A percentile compares a stretch with the other conserved stretches of the same genome.
These are phyloP conservation scores for Yamadazyma olivae DNA, from an alignment of 805 yeast genomes.

Conservation along the genomic window DNA sequence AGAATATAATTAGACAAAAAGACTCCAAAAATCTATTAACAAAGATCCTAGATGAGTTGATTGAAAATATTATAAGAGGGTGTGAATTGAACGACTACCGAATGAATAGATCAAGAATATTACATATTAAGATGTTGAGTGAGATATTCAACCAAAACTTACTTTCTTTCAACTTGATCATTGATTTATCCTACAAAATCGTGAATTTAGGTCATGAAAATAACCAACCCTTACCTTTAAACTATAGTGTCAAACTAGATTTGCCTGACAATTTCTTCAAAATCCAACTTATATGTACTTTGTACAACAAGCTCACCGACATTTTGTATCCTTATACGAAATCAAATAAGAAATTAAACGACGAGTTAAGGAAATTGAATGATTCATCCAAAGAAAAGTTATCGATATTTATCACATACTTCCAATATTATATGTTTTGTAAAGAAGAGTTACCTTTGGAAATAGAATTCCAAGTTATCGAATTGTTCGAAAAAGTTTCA, in stretches of 20 bases:
- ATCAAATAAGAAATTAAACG: conserved; percentile 3
- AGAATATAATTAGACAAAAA: conserved; percentile 15
- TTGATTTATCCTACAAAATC: conserved; percentile 53
- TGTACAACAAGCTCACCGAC: conserved; percentile 5
- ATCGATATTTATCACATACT: conserved; percentile 47
- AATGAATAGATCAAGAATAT: conserved; percentile 55
- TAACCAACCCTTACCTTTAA: conserved; percentile 52
- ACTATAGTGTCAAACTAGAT: conserved; percentile 49
- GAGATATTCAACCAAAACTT: conserved; percentile 51
- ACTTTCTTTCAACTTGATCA: conserved; percentile 43
- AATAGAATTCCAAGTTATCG: conserved; percentile 49
- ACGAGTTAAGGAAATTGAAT: conserved; percentile 2
- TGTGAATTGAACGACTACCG: conserved; percentile 63
- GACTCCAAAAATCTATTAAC: conserved; percentile 40
- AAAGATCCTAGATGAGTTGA: conserved; percentile 53
- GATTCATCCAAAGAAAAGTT: conserved; percentile 10
- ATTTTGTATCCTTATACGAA: conserved; percentile 1
- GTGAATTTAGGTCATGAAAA: conserved; percentile 64
- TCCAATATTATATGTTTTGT: conserved; percentile 68
- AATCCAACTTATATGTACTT: conserved; percentile 45
- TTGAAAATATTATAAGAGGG: conserved; percentile 65
- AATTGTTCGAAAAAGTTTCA: conserved; percentile 31
- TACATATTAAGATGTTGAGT: conserved; percentile 59
- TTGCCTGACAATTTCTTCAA: conserved; percentile 69
- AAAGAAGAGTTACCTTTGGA: conserved; percentile 70